Evolutionary conservation across 2,329 filamentous ascomycete species (phyloP), one percentile per base, ranked within the genome.

Genomic region (Waltergamsia citrina): DNA sequence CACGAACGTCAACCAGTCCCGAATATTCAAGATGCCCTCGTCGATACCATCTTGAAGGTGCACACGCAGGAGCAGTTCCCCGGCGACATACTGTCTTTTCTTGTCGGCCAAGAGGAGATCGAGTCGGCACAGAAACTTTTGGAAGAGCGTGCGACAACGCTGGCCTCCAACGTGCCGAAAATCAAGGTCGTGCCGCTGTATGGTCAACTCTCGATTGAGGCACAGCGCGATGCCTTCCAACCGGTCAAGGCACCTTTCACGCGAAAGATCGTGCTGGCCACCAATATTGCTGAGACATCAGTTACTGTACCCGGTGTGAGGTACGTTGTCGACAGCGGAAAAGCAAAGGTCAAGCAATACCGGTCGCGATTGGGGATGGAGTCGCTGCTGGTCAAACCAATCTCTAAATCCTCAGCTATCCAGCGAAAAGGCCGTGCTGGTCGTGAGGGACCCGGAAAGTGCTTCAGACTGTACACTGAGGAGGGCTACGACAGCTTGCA

Each of bases 221-320:
- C 83, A 0, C 92, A 98, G 47, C 84, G 94, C 43, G 74, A 78
- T 16, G 87, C 93, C 8, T 96, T 98, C 53, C 67, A 80, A 35
- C 82, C 84, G 1, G 71, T 83, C 16, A 75, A 75, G 36, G 73
- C 77, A 3, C 68, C 69, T n/a, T 72, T 69, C 36, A 93, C 85
- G 0, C 74, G 92, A 28, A 96, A 96, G 51, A 71, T 96, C 10
- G 87, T 98, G 1, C 65, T 98, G 1, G 81, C 88, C 0, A 98
- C 92, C 11, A 98, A 98, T 50, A 96, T 98, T 47, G 92, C 92
- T n/a, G 92, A 98, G 56, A 96, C 92, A 0, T 96, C 92, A 2
- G 84, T 98, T 38, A 98, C 92, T 0, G 88, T 98, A 0, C 83
- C 90, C 0, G 92, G 92, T 3, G 87, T 98, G 6, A 77, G 85